Conservation (phyloP, 179 eudicot genomes). For the Spergularia azorica region DNA sequence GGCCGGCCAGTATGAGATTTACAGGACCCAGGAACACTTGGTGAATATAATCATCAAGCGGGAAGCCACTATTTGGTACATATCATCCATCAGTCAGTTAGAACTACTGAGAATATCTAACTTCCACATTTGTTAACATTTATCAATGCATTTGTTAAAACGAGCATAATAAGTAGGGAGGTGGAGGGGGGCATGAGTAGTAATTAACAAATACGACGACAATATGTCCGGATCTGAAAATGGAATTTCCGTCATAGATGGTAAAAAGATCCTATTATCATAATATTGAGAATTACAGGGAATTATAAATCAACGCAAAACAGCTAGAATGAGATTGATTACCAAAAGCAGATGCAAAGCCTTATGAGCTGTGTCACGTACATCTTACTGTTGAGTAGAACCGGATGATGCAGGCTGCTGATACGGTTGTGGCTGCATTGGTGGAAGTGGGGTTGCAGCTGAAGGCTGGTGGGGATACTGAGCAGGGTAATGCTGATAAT, state of each 20-base stretch:
- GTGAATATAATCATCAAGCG: too few species aligned
- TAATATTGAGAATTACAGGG: neutral
- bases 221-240: neutral
- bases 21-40: too few species aligned
- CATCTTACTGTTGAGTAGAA: constrained; percentile 8
- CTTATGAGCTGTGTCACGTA: neutral
- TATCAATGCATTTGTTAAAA: too few species aligned
- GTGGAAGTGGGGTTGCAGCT: constrained; percentile 28
- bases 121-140: too few species aligned
- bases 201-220: too few species aligned
- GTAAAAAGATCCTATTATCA: constrained; percentile 7
- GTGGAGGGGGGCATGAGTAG: too few species aligned
- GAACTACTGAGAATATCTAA: too few species aligned
- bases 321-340: neutral
- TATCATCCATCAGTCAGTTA: too few species aligned
- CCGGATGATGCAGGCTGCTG: constrained; percentile 19
- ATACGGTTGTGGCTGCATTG: constrained; percentile 29
- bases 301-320: neutral
- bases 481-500: constrained; percentile 36
- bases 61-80: too few species aligned
- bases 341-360: neutral
- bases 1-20: too few species aligned
- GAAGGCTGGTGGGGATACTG: constrained; percentile 33
- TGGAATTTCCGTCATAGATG: too few species aligned
- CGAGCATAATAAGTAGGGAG: too few species aligned